Conservation (phyloP, 306 rosid genomes). For the Gastrolobium villosum region DNA sequence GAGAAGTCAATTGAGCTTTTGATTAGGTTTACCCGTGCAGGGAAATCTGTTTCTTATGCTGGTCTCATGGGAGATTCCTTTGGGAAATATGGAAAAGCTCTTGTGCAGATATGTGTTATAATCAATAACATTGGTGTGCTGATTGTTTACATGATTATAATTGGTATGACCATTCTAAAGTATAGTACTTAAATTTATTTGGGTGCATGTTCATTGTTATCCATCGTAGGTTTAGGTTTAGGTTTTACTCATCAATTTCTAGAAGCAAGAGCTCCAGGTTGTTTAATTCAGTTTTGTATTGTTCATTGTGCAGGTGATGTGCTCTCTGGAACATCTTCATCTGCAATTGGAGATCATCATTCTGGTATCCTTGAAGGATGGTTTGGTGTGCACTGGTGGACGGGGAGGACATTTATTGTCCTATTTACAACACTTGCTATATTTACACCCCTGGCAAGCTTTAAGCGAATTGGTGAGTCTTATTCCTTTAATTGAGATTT, state of each 20-base stretch:
- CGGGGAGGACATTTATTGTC: constrained; percentile 70
- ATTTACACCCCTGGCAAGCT: constrained; percentile 85
- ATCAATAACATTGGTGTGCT: constrained; percentile 84
- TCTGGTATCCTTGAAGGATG: constrained; percentile 87
- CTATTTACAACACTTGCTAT: constrained; percentile 70
- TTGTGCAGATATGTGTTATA: constrained; percentile 73
- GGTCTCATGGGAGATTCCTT: constrained; percentile 88
- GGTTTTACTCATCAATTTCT: background rate
- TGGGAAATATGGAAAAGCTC: constrained; percentile 76
- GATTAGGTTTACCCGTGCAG: constrained; percentile 85
- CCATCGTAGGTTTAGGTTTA: constrained; percentile 40
- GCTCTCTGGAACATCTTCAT: constrained; percentile 91
- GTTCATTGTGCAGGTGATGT: constrained; percentile 79
- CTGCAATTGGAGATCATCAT: constrained; percentile 83
- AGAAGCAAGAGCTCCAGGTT: constrained; percentile 32
- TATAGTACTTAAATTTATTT: background rate
- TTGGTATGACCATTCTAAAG: constrained; percentile 60
- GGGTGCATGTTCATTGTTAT: constrained; percentile 17
- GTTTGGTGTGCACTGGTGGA: constrained; percentile 97
- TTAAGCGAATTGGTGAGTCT: constrained; percentile 81
- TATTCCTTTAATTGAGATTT: background rate
- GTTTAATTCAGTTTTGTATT: constrained; percentile 49
- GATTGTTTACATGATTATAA: constrained; percentile 91
- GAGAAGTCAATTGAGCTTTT: constrained; percentile 82
- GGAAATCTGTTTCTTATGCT: constrained; percentile 81